Percentiles rank a stretch among this genome's conserved stretches.
These are phyloP conservation scores for Trametes pubescens DNA, from an alignment of 1,284 basidiomycete species.

Conservation along the genomic window DNA sequence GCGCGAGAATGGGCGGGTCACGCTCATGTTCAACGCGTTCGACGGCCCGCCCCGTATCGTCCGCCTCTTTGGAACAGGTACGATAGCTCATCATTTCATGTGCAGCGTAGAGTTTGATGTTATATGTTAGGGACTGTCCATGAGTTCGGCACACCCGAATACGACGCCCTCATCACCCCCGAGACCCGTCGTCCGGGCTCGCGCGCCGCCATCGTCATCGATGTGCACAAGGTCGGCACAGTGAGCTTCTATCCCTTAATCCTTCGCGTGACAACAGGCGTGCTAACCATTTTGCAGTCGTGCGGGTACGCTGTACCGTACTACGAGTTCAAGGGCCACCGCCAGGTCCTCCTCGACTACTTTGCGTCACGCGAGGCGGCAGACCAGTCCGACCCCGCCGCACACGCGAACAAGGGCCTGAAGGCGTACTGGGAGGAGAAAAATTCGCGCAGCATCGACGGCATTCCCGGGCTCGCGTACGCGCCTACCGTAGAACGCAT, in stretches of 20 bases:
- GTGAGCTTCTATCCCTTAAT: slow-evolving; percentile 50
- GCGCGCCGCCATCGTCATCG: slow-evolving; percentile 57
- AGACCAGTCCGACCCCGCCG: slow-evolving; percentile 35
- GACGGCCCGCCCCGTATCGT: slow-evolving; percentile 61
- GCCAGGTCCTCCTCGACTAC: slow-evolving; percentile 49
- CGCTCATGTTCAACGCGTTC: slow-evolving; percentile 63
- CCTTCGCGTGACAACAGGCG: background rate
- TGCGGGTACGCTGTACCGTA: slow-evolving; percentile 64
- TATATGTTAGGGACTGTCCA: slow-evolving; percentile 48
- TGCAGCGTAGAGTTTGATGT: background rate
- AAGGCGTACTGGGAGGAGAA: slow-evolving; percentile 54
- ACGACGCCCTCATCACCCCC: slow-evolving; percentile 51
- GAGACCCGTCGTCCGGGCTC: slow-evolving; percentile 58
- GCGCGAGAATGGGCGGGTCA: slow-evolving; percentile 65
- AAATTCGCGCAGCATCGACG: slow-evolving; percentile 60
- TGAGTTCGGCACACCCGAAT: slow-evolving; percentile 63
- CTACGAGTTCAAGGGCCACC: slow-evolving; percentile 56
- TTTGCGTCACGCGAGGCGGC: slow-evolving; percentile 42
- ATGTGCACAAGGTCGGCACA: slow-evolving; percentile 60
- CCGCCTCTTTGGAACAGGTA: slow-evolving; percentile 61
- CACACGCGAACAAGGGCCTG: slow-evolving; percentile 45
- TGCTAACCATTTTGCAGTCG: slow-evolving; percentile 45
- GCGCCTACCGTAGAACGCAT: slow-evolving; percentile 11
- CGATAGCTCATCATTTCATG: background rate
- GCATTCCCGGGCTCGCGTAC: slow-evolving; percentile 43